phyloP scores from a whole-genome alignment of 2,329 filamentous ascomycete species.

The Rachicladosporium sp. region DNA sequence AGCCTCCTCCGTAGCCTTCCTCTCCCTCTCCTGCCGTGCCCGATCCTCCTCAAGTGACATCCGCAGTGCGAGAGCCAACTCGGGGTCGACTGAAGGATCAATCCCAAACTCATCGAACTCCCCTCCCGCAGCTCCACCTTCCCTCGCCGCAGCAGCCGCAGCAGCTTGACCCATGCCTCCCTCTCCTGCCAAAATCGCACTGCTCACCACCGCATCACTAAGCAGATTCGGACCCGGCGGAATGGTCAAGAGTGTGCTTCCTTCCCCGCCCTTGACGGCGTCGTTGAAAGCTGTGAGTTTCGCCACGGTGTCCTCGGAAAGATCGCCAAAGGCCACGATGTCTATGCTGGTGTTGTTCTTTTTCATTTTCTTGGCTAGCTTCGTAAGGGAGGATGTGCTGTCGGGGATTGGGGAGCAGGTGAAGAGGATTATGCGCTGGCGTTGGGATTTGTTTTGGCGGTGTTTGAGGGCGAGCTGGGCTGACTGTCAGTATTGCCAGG shows the following conservation, averaged over 20 bases:
- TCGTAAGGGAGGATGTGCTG: slow-evolving; percentile 75
- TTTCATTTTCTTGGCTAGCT: slow-evolving; percentile 96
- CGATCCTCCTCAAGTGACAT: slow-evolving; percentile 99
- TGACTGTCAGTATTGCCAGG: neutral
- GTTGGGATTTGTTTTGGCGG: slow-evolving; percentile 92
- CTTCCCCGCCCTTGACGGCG: slow-evolving; percentile 79
- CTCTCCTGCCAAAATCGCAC: slow-evolving; percentile 80
- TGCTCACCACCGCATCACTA: slow-evolving; percentile 80
- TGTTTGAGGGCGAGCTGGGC: slow-evolving; percentile 85
- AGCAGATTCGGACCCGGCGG: slow-evolving; percentile 84
- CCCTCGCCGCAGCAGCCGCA: slow-evolving; percentile 22
- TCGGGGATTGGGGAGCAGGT: slow-evolving; percentile 87
- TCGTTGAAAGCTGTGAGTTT: slow-evolving; percentile 93
- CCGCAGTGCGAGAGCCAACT: slow-evolving; percentile 81
- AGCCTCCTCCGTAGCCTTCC: slow-evolving; percentile 54
- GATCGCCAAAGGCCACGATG: slow-evolving; percentile 87
- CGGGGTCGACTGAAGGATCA: slow-evolving; percentile 82
- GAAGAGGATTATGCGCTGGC: slow-evolving; percentile 93
- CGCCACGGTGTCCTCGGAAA: slow-evolving; percentile 75
- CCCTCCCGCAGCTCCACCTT: slow-evolving; percentile 42
- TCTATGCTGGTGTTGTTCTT: slow-evolving; percentile 92
- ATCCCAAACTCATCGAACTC: slow-evolving; percentile 77
- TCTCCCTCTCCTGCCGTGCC: slow-evolving; percentile 77
- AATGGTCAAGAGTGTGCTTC: slow-evolving; percentile 81
- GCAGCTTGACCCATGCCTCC: slow-evolving; percentile 30